Conservation (phyloP, 1,284 basidiomycete species). For the Cutaneotrichosporon cutaneum region DNA sequence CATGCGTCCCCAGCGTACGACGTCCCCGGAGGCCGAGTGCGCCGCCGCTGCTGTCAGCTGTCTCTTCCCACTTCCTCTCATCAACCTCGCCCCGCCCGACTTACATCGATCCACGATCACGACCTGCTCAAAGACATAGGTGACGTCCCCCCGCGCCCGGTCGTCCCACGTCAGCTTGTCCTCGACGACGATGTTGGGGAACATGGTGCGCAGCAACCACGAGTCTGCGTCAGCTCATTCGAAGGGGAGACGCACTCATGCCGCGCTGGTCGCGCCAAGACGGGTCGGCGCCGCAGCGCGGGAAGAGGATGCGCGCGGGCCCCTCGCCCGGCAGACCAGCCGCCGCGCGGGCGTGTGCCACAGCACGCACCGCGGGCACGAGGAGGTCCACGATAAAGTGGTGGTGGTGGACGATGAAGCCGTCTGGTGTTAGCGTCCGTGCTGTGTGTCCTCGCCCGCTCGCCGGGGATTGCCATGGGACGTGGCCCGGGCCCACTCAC, state of each 20-base stretch:
- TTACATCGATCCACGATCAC: conserved; percentile 50
- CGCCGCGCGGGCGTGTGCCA: conserved; percentile 20
- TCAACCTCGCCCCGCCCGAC: conserved; percentile 7
- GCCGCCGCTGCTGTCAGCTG: conserved; percentile 35
- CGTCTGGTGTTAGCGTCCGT: background rate
- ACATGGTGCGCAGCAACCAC: conserved; percentile 39
- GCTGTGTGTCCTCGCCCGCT: too few relatives aligned
- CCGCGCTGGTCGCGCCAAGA: conserved; percentile 42
- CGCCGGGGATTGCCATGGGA: too few relatives aligned
- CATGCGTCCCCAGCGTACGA: conserved; percentile 46
- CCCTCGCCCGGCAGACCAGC: background rate
- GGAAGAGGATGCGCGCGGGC: conserved; percentile 40
- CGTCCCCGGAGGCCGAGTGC: conserved; percentile 36
- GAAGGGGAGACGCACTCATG: conserved; percentile 30
- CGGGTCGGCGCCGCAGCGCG: conserved; percentile 30
- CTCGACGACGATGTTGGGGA: conserved; percentile 41
- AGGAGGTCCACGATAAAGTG: conserved; percentile 43
- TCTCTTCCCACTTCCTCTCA: background rate
- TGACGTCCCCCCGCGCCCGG: conserved; percentile 31
- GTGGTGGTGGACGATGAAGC: background rate
- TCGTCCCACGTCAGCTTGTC: conserved; percentile 39
- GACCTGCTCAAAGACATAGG: conserved; percentile 42
- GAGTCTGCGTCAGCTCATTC: conserved; percentile 33
- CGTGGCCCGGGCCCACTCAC: conserved; percentile 24
- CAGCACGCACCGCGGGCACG: conserved; percentile 33